Percentiles rank a stretch among this genome's conserved stretches.
Conservation (phyloP, 2,329 filamentous ascomycete genomes). For the Diaporthe vexans region DNA sequence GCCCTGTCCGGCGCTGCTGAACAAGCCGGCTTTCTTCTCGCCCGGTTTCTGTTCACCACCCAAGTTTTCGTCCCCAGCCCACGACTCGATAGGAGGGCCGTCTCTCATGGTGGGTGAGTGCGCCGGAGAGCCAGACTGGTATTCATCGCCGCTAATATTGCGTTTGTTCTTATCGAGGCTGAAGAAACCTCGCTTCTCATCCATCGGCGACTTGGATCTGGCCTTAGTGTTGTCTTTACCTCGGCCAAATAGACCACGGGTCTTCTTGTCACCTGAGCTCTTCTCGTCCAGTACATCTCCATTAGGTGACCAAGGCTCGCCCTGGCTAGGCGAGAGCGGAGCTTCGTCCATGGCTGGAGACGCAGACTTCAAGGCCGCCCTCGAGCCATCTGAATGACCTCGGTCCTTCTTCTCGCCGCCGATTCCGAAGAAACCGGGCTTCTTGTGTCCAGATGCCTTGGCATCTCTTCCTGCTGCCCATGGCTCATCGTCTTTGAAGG, state of each 20-base stretch:
- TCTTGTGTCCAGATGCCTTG: slow-evolving; percentile 6
- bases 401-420: slow-evolving; percentile 2
- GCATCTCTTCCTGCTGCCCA: not conserved
- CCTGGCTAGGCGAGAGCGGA: not conserved
- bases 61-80: not conserved
- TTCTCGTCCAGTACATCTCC: not conserved
- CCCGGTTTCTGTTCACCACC: not conserved
- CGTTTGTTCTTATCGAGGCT: not conserved
- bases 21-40: slow-evolving; percentile 1
- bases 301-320: not conserved
- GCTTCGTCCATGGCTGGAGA: not conserved
- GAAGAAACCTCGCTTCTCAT: not conserved
- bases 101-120: not conserved
- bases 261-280: not conserved
- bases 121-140: not conserved
- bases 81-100: not conserved
- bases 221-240: not conserved
- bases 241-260: not conserved
- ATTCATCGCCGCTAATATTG: not conserved
- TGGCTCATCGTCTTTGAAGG: not conserved
- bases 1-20: not conserved
- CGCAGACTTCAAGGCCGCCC: not conserved
- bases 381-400: slow-evolving; percentile 5
- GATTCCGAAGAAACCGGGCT: not conserved
- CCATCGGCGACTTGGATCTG: not conserved